These are phyloP conservation scores for Ophiocordyceps unilateralis DNA, from an alignment of 2,329 filamentous ascomycete species.

Conservation along the genomic window DNA sequence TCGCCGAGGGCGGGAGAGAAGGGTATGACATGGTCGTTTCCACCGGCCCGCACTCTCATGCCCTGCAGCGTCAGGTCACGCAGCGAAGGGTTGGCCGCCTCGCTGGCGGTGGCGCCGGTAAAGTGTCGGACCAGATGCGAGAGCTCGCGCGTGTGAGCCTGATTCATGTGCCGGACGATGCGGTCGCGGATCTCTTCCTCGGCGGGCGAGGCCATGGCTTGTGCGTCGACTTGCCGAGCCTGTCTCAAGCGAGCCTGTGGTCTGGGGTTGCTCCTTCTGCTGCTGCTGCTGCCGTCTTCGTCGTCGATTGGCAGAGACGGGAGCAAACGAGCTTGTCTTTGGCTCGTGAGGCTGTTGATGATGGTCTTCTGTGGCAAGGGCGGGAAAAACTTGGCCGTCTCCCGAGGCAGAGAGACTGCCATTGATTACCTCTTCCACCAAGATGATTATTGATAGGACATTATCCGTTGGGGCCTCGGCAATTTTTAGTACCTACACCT, in stretches of 20 bases:
- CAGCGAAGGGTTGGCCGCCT: conserved; percentile 34
- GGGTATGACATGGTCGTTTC: conserved; percentile 32
- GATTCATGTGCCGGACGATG: conserved; percentile 69
- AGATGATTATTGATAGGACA: background rate
- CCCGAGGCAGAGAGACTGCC: background rate
- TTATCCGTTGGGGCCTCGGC: background rate
- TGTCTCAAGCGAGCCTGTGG: too few relatives aligned
- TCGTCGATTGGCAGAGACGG: background rate
- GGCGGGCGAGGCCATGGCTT: conserved; percentile 9
- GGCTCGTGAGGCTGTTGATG: background rate
- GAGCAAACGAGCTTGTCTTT: too few relatives aligned
- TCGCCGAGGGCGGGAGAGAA: conserved; percentile 55
- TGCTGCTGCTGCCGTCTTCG: too few relatives aligned
- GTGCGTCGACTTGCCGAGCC: too few relatives aligned
- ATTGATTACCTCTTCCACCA: background rate
- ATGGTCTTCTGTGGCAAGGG: background rate
- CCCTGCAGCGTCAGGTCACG: conserved; percentile 45
- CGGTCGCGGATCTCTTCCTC: conserved; percentile 15
- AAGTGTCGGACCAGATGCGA: conserved; percentile 63
- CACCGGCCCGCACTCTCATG: conserved; percentile 42
- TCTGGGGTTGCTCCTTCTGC: too few relatives aligned
- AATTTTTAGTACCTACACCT: background rate
- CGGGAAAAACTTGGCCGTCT: background rate
- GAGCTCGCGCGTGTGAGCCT: conserved; percentile 60
- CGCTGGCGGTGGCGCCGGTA: conserved; percentile 33